Conservation (phyloP, 441 rosid species). For the Populus hybrid region DNA sequence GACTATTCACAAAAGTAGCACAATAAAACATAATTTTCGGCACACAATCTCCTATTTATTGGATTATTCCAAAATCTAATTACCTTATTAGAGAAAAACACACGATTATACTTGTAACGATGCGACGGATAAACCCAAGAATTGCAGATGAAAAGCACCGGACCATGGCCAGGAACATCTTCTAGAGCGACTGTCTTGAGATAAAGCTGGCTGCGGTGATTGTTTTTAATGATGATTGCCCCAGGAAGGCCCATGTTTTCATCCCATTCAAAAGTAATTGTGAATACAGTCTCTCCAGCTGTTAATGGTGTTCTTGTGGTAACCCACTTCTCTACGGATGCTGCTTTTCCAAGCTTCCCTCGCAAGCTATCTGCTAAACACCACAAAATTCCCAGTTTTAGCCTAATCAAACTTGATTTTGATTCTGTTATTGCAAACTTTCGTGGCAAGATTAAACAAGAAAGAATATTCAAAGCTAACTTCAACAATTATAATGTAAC, state of each 20-base stretch:
- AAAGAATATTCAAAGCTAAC: not conserved
- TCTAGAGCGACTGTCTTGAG: conserved; percentile 60
- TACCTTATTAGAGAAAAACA: conserved; percentile 92
- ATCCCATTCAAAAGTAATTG: conserved; percentile 62
- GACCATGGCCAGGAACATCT: conserved; percentile 51
- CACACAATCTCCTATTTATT: not conserved
- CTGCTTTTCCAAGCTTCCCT: conserved; percentile 62
- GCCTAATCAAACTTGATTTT: not conserved
- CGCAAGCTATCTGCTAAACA: conserved; percentile 37
- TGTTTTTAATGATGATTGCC: conserved; percentile 58
- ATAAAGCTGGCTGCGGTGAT: conserved; percentile 66
- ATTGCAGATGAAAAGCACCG: conserved; percentile 66
- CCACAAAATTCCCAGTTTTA: conserved; percentile 3
- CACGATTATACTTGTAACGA: conserved; percentile 59
- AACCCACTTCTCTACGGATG: conserved; percentile 67
- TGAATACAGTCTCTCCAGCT: conserved; percentile 50
- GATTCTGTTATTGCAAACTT: not conserved
- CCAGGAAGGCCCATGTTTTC: conserved; percentile 61
- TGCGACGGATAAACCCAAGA: conserved; percentile 87
- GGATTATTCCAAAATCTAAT: not conserved
- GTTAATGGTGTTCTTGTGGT: conserved; percentile 45
- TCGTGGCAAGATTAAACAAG: not conserved
- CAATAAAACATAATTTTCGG: not conserved
- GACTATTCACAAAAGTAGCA: too few species aligned
- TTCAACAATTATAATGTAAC: not conserved